A percentile compares a stretch with the other conserved stretches of the same genome.
Evolutionary conservation across 2,329 filamentous ascomycete genomes (phyloP).

Genomic region (Aspergillus bombycis): DNA sequence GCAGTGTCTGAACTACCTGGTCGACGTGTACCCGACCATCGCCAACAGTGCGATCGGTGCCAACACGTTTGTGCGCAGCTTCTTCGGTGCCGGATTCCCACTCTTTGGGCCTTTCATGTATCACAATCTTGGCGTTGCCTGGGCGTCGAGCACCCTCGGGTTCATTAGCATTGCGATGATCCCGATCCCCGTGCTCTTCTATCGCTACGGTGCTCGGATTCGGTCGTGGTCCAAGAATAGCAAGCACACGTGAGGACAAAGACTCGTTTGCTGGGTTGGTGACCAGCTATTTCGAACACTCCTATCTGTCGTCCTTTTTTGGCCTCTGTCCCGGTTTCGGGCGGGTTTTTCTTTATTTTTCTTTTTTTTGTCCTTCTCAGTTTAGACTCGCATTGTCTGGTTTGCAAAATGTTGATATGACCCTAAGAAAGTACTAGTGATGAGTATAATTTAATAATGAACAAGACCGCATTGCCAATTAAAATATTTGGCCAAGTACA

Average conservation of each 20-base stretch:
- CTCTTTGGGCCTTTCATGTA: background rate
- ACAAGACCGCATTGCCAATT: no score
- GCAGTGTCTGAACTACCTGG: slow-evolving; percentile 57
- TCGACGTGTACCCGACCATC: slow-evolving; percentile 49
- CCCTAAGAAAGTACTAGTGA: background rate
- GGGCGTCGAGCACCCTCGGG: background rate
- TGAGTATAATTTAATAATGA: background rate
- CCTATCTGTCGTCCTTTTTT: background rate
- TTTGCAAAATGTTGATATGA: background rate
- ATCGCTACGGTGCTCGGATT: background rate
- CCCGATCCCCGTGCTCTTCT: background rate
- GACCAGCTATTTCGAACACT: background rate
- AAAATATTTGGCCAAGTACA: no score
- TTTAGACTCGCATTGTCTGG: background rate
- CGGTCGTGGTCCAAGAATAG: background rate
- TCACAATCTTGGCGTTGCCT: background rate
- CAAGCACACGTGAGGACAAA: background rate
- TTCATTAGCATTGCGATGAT: background rate
- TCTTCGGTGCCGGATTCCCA: background rate
- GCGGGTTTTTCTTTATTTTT: background rate
- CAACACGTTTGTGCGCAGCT: slow-evolving; percentile 3
- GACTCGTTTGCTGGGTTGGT: background rate
- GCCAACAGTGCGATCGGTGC: slow-evolving; percentile 12
- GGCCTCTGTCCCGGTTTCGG: background rate
- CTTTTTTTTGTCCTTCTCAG: background rate